Evolutionary conservation across 352 stramenopile genomes (phyloP).

Genomic region (Peronospora farinosa): DNA sequence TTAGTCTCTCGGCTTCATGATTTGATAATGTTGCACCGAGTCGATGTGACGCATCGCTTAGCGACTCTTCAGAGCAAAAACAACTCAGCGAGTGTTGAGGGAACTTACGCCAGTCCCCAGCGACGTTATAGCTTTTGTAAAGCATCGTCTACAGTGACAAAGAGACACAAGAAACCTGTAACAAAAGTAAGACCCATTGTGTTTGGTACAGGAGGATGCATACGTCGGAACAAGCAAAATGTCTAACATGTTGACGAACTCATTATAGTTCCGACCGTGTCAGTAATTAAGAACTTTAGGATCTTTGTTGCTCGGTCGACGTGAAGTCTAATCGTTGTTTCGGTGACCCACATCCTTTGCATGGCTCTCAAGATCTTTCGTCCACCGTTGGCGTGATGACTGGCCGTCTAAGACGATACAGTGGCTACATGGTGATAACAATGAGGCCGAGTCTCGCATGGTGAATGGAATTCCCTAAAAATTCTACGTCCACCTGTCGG

Average conservation of each 20-base stretch:
- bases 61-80: background rate
- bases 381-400: conserved; percentile 12
- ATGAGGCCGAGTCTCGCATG: conserved; percentile 23
- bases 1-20: background rate
- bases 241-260: conserved; percentile 10
- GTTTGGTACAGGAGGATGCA: background rate
- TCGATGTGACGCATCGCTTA: background rate
- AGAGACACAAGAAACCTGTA: background rate
- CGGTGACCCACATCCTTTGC: conserved; percentile 9
- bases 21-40: background rate
- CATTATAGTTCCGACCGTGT: background rate
- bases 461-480: conserved; percentile 5
- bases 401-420: conserved; percentile 12
- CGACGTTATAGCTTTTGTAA: conserved; percentile 1
- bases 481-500: conserved; percentile 10
- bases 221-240: background rate
- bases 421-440: conserved; percentile 11
- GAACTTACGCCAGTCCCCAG: background rate
- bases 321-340: conserved; percentile 18
- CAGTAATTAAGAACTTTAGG: conserved; percentile 11
- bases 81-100: background rate
- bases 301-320: conserved; percentile 4
- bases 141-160: background rate
- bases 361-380: conserved; percentile 2
- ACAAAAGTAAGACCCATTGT: background rate